phyloP scores from a whole-genome alignment of 2,329 filamentous ascomycete genomes.

The Coleophoma crateriformis region DNA sequence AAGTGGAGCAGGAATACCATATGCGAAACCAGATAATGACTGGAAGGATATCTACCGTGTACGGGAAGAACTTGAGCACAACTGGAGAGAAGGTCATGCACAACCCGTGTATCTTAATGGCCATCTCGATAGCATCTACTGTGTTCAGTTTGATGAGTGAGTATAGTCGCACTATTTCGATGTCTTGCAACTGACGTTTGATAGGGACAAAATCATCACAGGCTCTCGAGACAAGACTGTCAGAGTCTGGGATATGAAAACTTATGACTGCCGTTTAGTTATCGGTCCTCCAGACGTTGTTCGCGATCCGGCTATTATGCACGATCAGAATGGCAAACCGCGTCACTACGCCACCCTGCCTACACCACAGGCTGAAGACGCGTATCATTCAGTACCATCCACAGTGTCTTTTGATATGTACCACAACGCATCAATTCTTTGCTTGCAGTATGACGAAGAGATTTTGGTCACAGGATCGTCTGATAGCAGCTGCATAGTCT shows the following conservation, averaged over 20 bases:
- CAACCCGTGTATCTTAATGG: conserved; percentile 86
- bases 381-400: conserved; percentile 41
- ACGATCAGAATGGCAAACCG: conserved; percentile 43
- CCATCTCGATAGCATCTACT: conserved; percentile 95
- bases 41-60: conserved; percentile 85
- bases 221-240: conserved; percentile 94
- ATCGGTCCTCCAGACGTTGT: conserved; percentile 73
- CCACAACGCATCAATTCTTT: conserved; percentile 90
- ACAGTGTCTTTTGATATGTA: conserved; percentile 57
- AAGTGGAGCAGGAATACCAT: conserved; percentile 50
- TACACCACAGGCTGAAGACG: conserved; percentile 21
- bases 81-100: conserved; percentile 76
- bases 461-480: conserved; percentile 95
- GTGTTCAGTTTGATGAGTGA: conserved; percentile 94
- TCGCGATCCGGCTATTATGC: conserved; percentile 43
- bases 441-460: conserved; percentile 86
- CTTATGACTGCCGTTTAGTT: conserved; percentile 76
- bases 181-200: conserved; percentile 27
- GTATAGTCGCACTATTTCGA: conserved; percentile 27
- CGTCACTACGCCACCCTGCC: conserved; percentile 50
- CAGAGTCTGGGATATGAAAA: conserved; percentile 91
- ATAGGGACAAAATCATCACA: conserved; percentile 87
- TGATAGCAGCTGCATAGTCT: conserved; percentile 85
- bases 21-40: conserved; percentile 56
- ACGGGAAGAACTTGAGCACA: conserved; percentile 66